Evolutionary conservation across 2,329 filamentous ascomycete genomes (phyloP), one percentile per base, ranked within the genome.

Genomic region (Scytalidium lignicola): DNA sequence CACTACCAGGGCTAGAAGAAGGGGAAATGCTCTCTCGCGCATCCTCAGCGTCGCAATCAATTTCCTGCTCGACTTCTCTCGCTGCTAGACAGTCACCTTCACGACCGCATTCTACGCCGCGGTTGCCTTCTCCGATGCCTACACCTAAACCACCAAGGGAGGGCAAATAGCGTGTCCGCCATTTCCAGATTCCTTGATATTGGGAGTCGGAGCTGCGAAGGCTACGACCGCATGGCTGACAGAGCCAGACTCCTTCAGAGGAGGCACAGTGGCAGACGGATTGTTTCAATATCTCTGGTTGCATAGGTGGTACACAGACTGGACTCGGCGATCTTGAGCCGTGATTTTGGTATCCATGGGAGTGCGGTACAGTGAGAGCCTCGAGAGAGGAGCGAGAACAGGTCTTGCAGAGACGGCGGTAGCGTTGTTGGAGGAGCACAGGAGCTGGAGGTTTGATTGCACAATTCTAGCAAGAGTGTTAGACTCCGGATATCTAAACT

Each of bases 51-150:
- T 91, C 87, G 62, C 88, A 92, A 63, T 93, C 90, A 3, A 86
- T 85, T 63, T 96, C 90, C 47, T 92, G 83, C 66, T 93, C 88
- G 26, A 88, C 83, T 57, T 88, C 83, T 51, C 82, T 78, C 5
- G 86, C 85, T 1, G 82, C 86, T n/a, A 90, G 78, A 67, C 91
- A 97, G 29, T 74, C 66, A n/a, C 72, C 71, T 39, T 84, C 85
- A n/a, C 89, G 82, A 0, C 90, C 91, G 63, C 91, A 97, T 55
- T 89, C 83, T 13, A 96, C 90, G 23, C 90, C 91, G 58, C 92
- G 85, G 60, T 90, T 85, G 26, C 90, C 90, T 58, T 95, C 89
- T 41, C 90, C 90, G 23, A 95, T 89, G 4, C 91, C 91, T 0
- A 88, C 91, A 20, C 90, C 90, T 0, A 95, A 75, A 2, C 89